Conservation (phyloP, 2,329 filamentous ascomycete species). For the Botryotinia globosa region DNA sequence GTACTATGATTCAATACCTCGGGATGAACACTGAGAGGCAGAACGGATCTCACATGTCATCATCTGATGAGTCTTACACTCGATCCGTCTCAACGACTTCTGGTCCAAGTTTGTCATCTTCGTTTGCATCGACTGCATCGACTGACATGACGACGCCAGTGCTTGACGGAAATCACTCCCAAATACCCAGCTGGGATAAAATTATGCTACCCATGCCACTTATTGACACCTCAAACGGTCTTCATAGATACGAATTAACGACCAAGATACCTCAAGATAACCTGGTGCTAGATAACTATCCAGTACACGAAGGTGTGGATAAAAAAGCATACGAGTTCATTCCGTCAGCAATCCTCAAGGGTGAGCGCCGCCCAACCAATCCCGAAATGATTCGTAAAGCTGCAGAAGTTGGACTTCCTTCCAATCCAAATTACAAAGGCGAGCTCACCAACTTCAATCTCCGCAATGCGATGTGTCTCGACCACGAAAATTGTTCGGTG, state of each 20-base stretch:
- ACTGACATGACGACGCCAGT: background rate
- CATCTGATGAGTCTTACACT: background rate
- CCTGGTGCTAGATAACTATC: background rate
- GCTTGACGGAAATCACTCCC: background rate
- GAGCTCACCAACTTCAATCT: constrained; percentile 16
- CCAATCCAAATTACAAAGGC: constrained; percentile 22
- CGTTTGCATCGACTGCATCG: background rate
- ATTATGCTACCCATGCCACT: background rate
- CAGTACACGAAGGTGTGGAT: background rate
- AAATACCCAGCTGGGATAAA: background rate
- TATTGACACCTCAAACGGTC: background rate
- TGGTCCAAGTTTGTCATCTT: background rate
- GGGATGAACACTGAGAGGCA: background rate
- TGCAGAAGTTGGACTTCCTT: background rate
- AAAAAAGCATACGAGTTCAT: background rate
- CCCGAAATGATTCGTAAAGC: constrained; percentile 7
- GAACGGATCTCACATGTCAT: too few relatives aligned
- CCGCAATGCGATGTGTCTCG: constrained; percentile 12
- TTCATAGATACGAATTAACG: background rate
- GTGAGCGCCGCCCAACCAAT: background rate
- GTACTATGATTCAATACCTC: background rate
- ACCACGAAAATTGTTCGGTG: constrained; percentile 20
- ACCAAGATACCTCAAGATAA: background rate
- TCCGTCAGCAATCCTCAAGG: constrained; percentile 13
- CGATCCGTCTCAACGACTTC: background rate